Conservation (phyloP, 2,329 filamentous ascomycete genomes). For the Thielaviopsis euricoi region DNA sequence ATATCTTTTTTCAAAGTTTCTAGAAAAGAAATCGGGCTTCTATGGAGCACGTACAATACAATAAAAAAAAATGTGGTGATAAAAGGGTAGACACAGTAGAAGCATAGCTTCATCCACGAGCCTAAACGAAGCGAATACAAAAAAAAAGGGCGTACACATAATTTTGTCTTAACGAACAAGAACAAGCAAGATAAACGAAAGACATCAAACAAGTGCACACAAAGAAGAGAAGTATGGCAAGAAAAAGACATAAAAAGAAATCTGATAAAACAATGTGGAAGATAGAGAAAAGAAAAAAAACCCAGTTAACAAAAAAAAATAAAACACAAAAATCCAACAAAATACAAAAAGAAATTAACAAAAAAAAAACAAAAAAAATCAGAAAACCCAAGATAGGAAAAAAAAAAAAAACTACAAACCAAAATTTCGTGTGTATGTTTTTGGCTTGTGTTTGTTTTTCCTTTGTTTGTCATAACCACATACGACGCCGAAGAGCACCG, state of each 20-base stretch:
- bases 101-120: not conserved
- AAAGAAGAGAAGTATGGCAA: conserved; percentile 19
- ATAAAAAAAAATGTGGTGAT: not conserved
- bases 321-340: not conserved
- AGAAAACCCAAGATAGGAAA: not conserved
- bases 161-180: not conserved
- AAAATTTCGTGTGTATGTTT: not conserved
- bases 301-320: not conserved
- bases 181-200: not conserved
- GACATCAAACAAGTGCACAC: conserved; percentile 15
- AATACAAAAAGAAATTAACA: conserved; percentile 1
- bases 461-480: not conserved
- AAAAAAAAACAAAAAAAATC: conserved; percentile 8
- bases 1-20: not conserved
- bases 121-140: not conserved
- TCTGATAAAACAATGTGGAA: conserved; percentile 7
- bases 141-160: not conserved
- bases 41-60: not conserved
- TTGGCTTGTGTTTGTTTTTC: not conserved
- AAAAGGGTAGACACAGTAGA: not conserved
- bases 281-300: not conserved
- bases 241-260: conserved; percentile 3
- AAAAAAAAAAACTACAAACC: not conserved
- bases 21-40: not conserved
- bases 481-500: not conserved